Base-by-base conservation (phyloP, 768 basidiomycete genomes). In the Termitomyces sp. region DNA sequence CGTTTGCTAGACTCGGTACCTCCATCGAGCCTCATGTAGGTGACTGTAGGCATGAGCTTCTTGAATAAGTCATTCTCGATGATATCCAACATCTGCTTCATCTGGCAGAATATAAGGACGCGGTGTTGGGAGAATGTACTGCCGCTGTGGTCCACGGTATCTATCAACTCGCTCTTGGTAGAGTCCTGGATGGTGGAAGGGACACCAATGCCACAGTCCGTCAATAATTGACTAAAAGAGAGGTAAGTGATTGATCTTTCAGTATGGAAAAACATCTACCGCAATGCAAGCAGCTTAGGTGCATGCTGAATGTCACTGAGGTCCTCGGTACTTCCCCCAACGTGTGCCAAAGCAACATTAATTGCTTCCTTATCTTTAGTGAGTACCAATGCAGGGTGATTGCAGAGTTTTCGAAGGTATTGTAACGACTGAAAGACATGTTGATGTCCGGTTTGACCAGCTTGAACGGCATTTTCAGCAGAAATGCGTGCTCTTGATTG, bases 31-130 rank as follows among this genome's bases (percentile, higher is more conserved):
- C 97, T 87, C 97, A 99, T 98, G 73, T 98, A 99, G 1, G 94
- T 94, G 44, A 99, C 90, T 0, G 91, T 87, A 6, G 96, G 96
- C 94, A 99, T 95, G 63, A 88, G 82, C 41, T 81, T 76, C 65
- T 87, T 89, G 82, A 99, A 98, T 8, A 99, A 77, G 66, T 97
- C 92, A 13, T 79, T 87, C 73, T 98, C 95, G 65, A 99, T 95
- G 69, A 98, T 89, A 70, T 99, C 92, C 51, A 99, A 81, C 97
- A 98, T 99, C 70, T 93, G 91, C 71, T 98, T 97, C 85, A 98
- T 92, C 75, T 99, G 97, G 66, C 96, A 98, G 76, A 99, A 99
- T 65, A 99, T 96, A 62, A 99, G 84, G 55, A 96, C 95, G n/a
- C 97, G 92, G 69, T 99, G 97, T 64, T 96, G 95, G 22, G 96